Conservation (phyloP, 176 grass and related monocot species). For the Oryza longistaminata region DNA sequence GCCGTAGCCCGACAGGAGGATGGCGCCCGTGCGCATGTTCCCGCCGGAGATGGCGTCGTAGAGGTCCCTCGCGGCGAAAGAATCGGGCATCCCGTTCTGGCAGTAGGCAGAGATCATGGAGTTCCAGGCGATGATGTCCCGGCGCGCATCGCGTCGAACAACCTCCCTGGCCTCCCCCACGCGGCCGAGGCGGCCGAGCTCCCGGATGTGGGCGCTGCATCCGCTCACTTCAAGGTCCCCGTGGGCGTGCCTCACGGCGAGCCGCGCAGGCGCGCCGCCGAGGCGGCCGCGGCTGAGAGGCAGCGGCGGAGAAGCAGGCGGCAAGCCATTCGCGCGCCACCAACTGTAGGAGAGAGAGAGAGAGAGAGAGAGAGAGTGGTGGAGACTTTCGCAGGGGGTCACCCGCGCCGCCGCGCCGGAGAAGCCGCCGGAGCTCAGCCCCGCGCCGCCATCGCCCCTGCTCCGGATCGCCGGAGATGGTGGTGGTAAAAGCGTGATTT, state of each 20-base stretch:
- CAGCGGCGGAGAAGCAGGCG: constrained; percentile 29
- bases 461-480: neutral
- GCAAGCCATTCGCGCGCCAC: constrained; percentile 22
- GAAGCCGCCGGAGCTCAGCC: neutral
- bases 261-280: neutral
- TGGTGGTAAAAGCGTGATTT: neutral
- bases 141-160: constrained; percentile 51
- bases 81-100: constrained; percentile 39
- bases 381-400: neutral
- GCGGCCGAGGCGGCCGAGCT: constrained; percentile 41
- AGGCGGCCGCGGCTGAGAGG: constrained; percentile 23
- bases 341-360: constrained; percentile 10
- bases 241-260: neutral
- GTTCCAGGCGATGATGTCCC: constrained; percentile 54
- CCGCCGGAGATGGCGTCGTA: constrained; percentile 37
- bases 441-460: neutral
- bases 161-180: constrained; percentile 43
- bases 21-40: constrained; percentile 46
- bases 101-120: constrained; percentile 54
- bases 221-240: neutral
- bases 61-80: constrained; percentile 33
- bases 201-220: constrained; percentile 37
- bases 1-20: constrained; percentile 44
- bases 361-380: neutral
- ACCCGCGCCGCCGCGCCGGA: neutral